Conservation (phyloP, 805 yeast genomes). For the Wickerhamomyces kurtzmanii region DNA sequence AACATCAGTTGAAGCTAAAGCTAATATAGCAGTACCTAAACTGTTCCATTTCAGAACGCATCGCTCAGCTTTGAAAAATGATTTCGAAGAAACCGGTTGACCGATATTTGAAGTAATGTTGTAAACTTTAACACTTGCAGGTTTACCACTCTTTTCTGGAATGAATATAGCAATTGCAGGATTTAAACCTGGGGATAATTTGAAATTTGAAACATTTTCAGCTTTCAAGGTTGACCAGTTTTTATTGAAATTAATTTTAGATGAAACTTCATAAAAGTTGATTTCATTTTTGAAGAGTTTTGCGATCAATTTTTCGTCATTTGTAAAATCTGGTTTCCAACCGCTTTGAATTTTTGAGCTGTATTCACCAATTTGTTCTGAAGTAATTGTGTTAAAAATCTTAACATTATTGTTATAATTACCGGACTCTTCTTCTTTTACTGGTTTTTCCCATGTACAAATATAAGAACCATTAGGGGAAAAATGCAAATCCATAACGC, state of each 20-base stretch:
- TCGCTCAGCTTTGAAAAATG: conserved; percentile 91
- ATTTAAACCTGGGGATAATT: conserved; percentile 78
- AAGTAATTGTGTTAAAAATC: conserved; percentile 51
- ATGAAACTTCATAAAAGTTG: conserved; percentile 53
- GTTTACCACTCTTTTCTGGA: conserved; percentile 81
- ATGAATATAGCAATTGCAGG: conserved; percentile 87
- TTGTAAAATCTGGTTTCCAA: conserved; percentile 88
- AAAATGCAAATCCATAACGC: conserved; percentile 74
- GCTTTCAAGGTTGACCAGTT: conserved; percentile 50
- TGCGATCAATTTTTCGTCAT: conserved; percentile 67
- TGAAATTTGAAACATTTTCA: conserved; percentile 50
- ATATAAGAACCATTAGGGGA: conserved; percentile 83
- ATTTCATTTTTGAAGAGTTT: conserved; percentile 50
- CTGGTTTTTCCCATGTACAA: conserved; percentile 86
- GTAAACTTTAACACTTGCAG: conserved; percentile 81
- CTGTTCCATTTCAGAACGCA: conserved; percentile 91
- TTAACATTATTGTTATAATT: conserved; percentile 73
- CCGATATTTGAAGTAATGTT: conserved; percentile 50
- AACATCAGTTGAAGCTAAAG: conserved; percentile 91
- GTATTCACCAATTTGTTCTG: conserved; percentile 47
- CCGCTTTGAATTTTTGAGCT: conserved; percentile 77
- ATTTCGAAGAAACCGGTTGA: conserved; percentile 76
- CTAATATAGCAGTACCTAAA: conserved; percentile 88
- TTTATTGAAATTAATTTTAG: conserved; percentile 31
- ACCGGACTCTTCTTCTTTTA: conserved; percentile 58